A percentile compares a stretch with the other conserved stretches of the same genome.
phyloP scores from a whole-genome alignment of 2,329 filamentous ascomycete genomes.

The Aureobasidium sp. region DNA sequence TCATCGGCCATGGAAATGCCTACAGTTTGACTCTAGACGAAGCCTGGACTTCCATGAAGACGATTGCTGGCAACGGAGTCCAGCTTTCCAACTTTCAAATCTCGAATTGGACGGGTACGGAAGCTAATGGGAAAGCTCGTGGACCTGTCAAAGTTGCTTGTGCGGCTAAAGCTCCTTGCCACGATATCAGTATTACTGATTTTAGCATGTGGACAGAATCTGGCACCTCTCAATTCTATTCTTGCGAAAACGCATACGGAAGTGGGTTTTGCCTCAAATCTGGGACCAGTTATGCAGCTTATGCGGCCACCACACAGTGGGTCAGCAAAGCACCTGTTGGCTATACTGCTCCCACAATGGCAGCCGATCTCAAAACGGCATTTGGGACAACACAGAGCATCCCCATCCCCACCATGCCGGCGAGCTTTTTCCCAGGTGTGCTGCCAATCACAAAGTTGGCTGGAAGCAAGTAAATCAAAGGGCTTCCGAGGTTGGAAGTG shows the following conservation, averaged over 20 bases:
- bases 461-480: background rate
- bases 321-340: slow-evolving; percentile 30
- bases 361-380: slow-evolving; percentile 23
- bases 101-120: slow-evolving; percentile 49
- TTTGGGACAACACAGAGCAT: slow-evolving; percentile 31
- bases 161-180: slow-evolving; percentile 44
- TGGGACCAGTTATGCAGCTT: slow-evolving; percentile 21
- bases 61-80: slow-evolving; percentile 42
- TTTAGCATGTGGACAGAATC: slow-evolving; percentile 47
- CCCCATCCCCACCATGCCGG: slow-evolving; percentile 35
- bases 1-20: slow-evolving; percentile 52
- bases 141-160: slow-evolving; percentile 49
- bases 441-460: slow-evolving; percentile 5
- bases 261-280: slow-evolving; percentile 39
- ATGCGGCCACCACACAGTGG: slow-evolving; percentile 29
- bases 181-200: slow-evolving; percentile 42
- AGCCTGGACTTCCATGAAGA: slow-evolving; percentile 41
- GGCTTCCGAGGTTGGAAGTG: no score
- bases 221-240: slow-evolving; percentile 33
- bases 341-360: slow-evolving; percentile 33
- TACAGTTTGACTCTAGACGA: slow-evolving; percentile 49
- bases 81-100: slow-evolving; percentile 46
- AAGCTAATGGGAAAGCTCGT: slow-evolving; percentile 40
- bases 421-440: slow-evolving; percentile 32
- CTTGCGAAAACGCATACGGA: slow-evolving; percentile 44